Conservation (phyloP, 2,329 filamentous ascomycete genomes). For the Trichoderma sp. region DNA sequence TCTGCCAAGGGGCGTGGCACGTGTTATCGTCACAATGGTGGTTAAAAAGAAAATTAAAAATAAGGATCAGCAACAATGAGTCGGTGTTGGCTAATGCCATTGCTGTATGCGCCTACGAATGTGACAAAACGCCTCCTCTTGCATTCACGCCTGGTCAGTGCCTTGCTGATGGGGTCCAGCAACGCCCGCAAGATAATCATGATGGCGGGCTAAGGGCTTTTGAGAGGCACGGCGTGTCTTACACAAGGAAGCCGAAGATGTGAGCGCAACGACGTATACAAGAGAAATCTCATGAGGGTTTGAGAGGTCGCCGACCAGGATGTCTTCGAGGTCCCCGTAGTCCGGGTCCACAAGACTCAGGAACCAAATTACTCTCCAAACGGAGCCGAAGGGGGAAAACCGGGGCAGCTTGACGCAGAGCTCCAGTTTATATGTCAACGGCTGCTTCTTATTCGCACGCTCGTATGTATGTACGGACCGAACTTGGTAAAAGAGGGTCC, state of each 20-base stretch:
- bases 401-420: neutral
- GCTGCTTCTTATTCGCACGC: constrained; percentile 7
- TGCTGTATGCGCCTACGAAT: neutral
- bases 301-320: constrained; percentile 16
- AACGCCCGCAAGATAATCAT: constrained; percentile 14
- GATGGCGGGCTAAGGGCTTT: neutral
- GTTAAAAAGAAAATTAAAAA: neutral
- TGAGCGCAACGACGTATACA: neutral
- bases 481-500: constrained; percentile 1
- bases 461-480: constrained; percentile 16
- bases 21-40: neutral
- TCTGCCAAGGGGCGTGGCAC: neutral
- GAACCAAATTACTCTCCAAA: constrained; percentile 9
- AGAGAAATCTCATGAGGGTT: neutral
- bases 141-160: neutral
- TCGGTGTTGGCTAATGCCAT: neutral
- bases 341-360: constrained; percentile 3
- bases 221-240: constrained; percentile 4
- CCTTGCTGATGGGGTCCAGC: neutral
- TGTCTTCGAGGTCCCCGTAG: constrained; percentile 19
- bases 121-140: neutral
- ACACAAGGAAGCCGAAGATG: neutral
- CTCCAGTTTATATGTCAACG: constrained; percentile 8
- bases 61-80: neutral
- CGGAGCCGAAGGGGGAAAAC: neutral